These are phyloP conservation scores for Phytophthora pluvialis DNA, from an alignment of 352 stramenopile species.

Conservation along the genomic window DNA sequence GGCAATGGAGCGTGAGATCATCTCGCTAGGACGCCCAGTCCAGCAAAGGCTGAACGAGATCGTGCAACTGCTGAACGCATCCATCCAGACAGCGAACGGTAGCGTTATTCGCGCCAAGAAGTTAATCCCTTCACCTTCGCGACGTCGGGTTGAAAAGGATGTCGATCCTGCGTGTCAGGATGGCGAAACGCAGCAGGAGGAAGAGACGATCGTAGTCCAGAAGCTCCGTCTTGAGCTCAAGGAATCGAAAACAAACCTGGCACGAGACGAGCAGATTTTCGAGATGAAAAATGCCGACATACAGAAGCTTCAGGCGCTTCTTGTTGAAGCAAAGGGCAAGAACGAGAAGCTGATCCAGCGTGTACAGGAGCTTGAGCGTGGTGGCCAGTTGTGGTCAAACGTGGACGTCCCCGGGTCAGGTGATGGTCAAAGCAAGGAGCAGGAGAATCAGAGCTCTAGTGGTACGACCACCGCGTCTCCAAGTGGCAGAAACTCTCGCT, in stretches of 20 bases:
- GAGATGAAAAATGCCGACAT: conserved; percentile 86
- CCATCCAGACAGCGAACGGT: conserved; percentile 67
- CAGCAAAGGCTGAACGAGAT: conserved; percentile 86
- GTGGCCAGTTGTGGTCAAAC: conserved; percentile 76
- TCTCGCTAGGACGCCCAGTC: conserved; percentile 65
- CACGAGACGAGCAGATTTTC: conserved; percentile 84
- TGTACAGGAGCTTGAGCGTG: conserved; percentile 73
- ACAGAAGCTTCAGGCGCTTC: conserved; percentile 58
- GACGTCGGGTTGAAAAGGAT: conserved; percentile 14
- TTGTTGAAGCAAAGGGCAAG: conserved; percentile 70
- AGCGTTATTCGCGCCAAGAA: conserved; percentile 41
- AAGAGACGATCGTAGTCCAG: conserved; percentile 34
- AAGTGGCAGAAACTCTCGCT: conserved; percentile 8
- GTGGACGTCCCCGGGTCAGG: conserved; percentile 1
- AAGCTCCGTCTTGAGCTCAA: conserved; percentile 66
- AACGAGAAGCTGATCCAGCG: conserved; percentile 77
- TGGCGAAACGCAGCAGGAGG: conserved; percentile 19
- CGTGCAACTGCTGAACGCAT: conserved; percentile 76
- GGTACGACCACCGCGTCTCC: conserved; percentile 22
- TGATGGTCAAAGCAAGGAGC: conserved; percentile 7
- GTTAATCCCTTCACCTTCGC: conserved; percentile 19
- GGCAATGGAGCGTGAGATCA: conserved; percentile 81
- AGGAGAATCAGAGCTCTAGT: conserved; percentile 18
- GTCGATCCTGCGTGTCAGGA: conserved; percentile 18
- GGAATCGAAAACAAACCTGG: conserved; percentile 67